These are phyloP conservation scores for Psilocybe tampanensis DNA, from an alignment of 768 basidiomycete genomes.

Conservation along the genomic window DNA sequence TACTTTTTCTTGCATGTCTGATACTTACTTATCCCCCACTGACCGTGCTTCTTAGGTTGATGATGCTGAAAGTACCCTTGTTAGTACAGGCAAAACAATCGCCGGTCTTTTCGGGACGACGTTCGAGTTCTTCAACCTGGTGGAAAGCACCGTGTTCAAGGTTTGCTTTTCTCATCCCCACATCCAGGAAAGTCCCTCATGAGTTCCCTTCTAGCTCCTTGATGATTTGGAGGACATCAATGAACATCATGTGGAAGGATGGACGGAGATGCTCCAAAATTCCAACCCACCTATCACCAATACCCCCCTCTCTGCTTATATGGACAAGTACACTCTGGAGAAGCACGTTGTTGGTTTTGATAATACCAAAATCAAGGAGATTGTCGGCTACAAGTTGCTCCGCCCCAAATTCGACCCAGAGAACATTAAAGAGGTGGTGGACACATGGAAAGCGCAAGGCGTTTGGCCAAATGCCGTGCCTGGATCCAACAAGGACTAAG, in stretches of 20 bases:
- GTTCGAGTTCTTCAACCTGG: conserved; percentile 77
- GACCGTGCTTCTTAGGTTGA: conserved; percentile 54
- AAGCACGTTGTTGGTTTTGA: conserved; percentile 71
- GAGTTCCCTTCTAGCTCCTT: conserved; percentile 45
- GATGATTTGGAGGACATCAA: conserved; percentile 87
- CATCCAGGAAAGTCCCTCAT: background rate
- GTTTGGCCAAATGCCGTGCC: conserved; percentile 48
- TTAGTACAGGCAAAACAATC: conserved; percentile 65
- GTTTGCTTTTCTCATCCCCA: conserved; percentile 32
- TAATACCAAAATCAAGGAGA: conserved; percentile 72
- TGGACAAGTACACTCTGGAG: conserved; percentile 72
- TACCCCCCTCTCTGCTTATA: conserved; percentile 76
- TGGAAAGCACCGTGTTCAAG: conserved; percentile 70
- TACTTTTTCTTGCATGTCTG: background rate
- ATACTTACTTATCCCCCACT: background rate
- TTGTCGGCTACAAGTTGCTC: conserved; percentile 70
- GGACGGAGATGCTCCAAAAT: conserved; percentile 78
- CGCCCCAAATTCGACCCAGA: conserved; percentile 65
- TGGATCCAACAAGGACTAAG: conserved; percentile 3
- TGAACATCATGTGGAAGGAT: conserved; percentile 78
- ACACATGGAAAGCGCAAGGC: conserved; percentile 80
- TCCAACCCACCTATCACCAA: conserved; percentile 74
- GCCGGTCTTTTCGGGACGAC: conserved; percentile 77
- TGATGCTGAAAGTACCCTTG: conserved; percentile 70
- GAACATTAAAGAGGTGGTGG: conserved; percentile 67